Percentiles rank a stretch among this genome's conserved stretches.
These are phyloP conservation scores for Candida rishiriensis DNA, from an alignment of 805 yeast species.

Conservation along the genomic window DNA sequence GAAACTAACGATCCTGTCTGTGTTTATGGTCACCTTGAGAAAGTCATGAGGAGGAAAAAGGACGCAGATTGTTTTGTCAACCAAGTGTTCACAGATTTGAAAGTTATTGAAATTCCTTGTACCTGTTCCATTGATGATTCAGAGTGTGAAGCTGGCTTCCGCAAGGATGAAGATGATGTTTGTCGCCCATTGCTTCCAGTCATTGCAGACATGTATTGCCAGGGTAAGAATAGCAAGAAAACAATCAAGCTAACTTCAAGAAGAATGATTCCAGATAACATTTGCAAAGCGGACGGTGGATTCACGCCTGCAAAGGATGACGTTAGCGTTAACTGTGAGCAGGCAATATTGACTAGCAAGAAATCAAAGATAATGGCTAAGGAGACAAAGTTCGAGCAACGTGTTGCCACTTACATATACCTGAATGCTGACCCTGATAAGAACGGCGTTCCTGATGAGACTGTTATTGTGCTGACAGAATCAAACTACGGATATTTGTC, in stretches of 20 bases:
- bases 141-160: conserved; percentile 62
- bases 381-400: conserved; percentile 45
- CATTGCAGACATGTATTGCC: conserved; percentile 20
- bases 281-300: conserved; percentile 22
- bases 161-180: conserved; percentile 29
- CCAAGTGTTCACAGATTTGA: conserved; percentile 42
- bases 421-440: conserved; percentile 45
- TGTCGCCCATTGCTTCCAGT: conserved; percentile 39
- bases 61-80: conserved; percentile 61
- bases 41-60: conserved; percentile 57
- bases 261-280: conserved; percentile 23
- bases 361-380: conserved; percentile 32
- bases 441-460: conserved; percentile 47
- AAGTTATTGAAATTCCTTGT: conserved; percentile 51
- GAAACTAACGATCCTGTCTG: conserved; percentile 40
- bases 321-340: conserved; percentile 34
- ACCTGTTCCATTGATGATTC: conserved; percentile 60
- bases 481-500: conserved; percentile 56
- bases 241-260: conserved; percentile 21
- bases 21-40: conserved; percentile 64
- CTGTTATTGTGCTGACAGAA: conserved; percentile 57
- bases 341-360: conserved; percentile 16
- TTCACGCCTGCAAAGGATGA: conserved; percentile 18
- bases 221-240: conserved; percentile 9
- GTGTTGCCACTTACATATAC: conserved; percentile 53